These are phyloP conservation scores for Didymella exigua DNA, from an alignment of 2,329 filamentous ascomycete species.

Conservation along the genomic window DNA sequence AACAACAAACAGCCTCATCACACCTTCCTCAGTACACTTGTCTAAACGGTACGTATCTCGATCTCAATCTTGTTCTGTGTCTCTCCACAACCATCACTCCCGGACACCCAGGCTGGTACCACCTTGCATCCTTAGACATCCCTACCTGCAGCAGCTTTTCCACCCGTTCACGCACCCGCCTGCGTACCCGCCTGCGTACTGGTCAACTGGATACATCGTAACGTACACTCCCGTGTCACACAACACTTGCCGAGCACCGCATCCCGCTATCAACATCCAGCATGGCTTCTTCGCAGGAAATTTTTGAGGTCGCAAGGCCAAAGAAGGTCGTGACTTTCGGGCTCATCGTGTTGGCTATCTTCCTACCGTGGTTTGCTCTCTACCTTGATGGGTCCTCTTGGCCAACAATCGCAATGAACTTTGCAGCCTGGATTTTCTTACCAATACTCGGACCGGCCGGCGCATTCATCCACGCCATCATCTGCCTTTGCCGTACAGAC, in stretches of 20 bases:
- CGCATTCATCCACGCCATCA: slow-evolving; percentile 16
- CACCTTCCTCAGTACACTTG: slow-evolving; percentile 16
- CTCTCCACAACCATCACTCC: slow-evolving; percentile 5
- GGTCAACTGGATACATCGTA: background rate
- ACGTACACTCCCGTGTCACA: background rate
- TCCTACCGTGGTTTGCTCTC: slow-evolving; percentile 25
- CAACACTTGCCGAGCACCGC: background rate
- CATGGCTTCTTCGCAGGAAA: slow-evolving; percentile 2
- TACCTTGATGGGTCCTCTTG: slow-evolving; percentile 28
- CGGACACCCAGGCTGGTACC: slow-evolving; percentile 8
- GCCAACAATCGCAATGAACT: slow-evolving; percentile 10
- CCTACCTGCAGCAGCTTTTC: slow-evolving; percentile 8
- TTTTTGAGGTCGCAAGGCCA: slow-evolving; percentile 17
- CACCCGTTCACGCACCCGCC: slow-evolving; percentile 5
- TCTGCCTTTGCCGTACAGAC: slow-evolving; percentile 18
- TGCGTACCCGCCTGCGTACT: slow-evolving; percentile 7
- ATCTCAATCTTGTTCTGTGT: slow-evolving; percentile 5
- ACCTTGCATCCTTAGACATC: slow-evolving; percentile 7
- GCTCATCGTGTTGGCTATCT: slow-evolving; percentile 22
- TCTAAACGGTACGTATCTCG: slow-evolving; percentile 31
- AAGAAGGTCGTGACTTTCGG: slow-evolving; percentile 7
- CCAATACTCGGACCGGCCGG: background rate
- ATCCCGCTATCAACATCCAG: background rate
- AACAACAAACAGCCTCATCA: slow-evolving; percentile 13
- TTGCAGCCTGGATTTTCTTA: slow-evolving; percentile 10